These are phyloP conservation scores for Pyrenochaeta sp. DNA, from an alignment of 2,329 filamentous ascomycete species.

Conservation along the genomic window DNA sequence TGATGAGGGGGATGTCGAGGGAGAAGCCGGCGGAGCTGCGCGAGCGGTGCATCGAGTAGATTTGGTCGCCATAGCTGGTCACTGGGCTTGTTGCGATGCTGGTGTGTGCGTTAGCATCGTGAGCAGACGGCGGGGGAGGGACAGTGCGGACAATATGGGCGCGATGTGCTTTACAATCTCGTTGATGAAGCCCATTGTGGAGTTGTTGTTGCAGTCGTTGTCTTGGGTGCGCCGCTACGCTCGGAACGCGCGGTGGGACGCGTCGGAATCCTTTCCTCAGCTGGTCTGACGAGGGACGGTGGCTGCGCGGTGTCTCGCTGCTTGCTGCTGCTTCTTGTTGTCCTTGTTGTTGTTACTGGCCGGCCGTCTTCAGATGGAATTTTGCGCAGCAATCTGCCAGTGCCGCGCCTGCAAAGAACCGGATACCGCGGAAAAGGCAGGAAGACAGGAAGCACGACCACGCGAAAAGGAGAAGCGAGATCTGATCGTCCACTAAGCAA, in stretches of 20 bases:
- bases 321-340: too few relatives aligned
- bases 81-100: constrained; percentile 70
- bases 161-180: constrained; percentile 47
- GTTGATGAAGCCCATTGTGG: constrained; percentile 48
- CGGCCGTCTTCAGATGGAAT: not conserved
- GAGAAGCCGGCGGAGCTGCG: constrained; percentile 70
- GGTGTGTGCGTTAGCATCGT: constrained; percentile 14
- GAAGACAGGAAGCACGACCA: not conserved
- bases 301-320: too few relatives aligned
- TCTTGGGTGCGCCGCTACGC: constrained; percentile 12
- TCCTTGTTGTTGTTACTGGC: not conserved
- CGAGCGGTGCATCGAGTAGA: constrained; percentile 68
- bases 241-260: constrained; percentile 7
- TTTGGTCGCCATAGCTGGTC: constrained; percentile 73
- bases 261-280: not conserved
- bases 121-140: not conserved
- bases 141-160: constrained; percentile 47
- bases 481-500: not conserved
- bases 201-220: not conserved
- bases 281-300: not conserved
- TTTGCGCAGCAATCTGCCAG: not conserved
- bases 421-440: not conserved
- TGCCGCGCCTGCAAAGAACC: not conserved
- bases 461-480: constrained; percentile 5
- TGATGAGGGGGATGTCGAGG: constrained; percentile 72